phyloP scores from a whole-genome alignment of 2,329 filamentous ascomycete genomes.

The Neocucurbitaria cava region DNA sequence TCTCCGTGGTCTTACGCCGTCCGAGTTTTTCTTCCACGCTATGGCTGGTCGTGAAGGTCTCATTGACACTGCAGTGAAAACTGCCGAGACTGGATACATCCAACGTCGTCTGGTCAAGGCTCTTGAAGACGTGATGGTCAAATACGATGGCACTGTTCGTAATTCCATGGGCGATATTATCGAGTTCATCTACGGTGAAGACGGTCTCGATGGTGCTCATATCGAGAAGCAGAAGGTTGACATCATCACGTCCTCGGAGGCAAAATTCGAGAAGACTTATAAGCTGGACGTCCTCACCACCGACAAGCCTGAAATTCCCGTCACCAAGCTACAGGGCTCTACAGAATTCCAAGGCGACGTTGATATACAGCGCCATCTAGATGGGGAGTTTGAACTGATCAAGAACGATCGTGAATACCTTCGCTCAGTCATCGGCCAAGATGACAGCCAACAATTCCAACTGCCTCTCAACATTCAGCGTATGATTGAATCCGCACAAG shows the following conservation, averaged over 20 bases:
- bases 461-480: constrained; percentile 90
- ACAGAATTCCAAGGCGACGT: constrained; percentile 86
- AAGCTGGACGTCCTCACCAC: constrained; percentile 87
- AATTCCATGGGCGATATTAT: constrained; percentile 97
- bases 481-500: constrained; percentile 88
- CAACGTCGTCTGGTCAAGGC: constrained; percentile 98
- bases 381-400: constrained; percentile 85
- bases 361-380: constrained; percentile 84
- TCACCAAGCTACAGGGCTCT: constrained; percentile 82
- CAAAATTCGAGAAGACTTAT: constrained; percentile 80
- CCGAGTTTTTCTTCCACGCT: constrained; percentile 99
- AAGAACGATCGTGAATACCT: constrained; percentile 76
- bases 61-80: constrained; percentile 99
- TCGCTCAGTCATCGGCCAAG: constrained; percentile 68
- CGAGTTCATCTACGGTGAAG: constrained; percentile 97
- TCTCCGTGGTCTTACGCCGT: constrained; percentile 89
- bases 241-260: constrained; percentile 79
- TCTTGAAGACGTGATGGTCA: constrained; percentile 94
- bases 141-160: constrained; percentile 95
- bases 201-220: constrained; percentile 89
- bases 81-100: constrained; percentile 98
- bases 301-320: constrained; percentile 65
- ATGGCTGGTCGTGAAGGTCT: constrained; percentile 99
- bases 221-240: constrained; percentile 95
- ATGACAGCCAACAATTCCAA: constrained; percentile 86